phyloP scores from a whole-genome alignment of 306 rosid genomes.

The Cucurbita argyrosperma region DNA sequence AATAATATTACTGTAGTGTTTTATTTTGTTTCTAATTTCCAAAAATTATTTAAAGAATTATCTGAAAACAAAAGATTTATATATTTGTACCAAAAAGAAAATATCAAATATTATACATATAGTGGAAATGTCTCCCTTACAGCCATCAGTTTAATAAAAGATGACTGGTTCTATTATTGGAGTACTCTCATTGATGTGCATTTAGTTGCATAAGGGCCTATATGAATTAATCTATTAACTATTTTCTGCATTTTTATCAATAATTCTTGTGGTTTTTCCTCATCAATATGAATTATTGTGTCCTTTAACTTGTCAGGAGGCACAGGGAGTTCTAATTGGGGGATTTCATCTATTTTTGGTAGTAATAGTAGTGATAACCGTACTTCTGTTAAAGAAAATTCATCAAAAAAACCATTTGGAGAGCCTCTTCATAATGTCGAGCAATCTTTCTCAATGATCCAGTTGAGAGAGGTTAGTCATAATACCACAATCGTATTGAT shows the following conservation, averaged over 20 bases:
- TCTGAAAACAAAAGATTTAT: neutral
- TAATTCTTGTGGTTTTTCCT: neutral
- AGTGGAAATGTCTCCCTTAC: neutral
- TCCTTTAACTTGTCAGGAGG: slow-evolving; percentile 26
- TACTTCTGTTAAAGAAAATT: slow-evolving; percentile 37
- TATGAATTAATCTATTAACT: neutral
- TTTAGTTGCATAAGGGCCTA: neutral
- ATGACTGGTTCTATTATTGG: neutral
- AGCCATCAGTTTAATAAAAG: neutral
- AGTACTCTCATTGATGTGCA: neutral
- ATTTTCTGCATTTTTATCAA: neutral
- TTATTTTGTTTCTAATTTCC: neutral
- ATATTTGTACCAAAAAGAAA: neutral
- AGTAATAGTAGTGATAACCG: slow-evolving; percentile 57
- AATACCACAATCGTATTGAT: neutral
- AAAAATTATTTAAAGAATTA: neutral
- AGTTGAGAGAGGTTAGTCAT: slow-evolving; percentile 65
- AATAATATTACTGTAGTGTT: neutral
- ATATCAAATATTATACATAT: neutral
- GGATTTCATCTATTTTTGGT: slow-evolving; percentile 89
- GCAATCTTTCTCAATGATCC: slow-evolving; percentile 60
- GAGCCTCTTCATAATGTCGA: slow-evolving; percentile 58
- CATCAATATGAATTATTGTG: neutral
- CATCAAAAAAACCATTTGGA: slow-evolving; percentile 24
- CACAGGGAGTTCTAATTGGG: slow-evolving; percentile 60